phyloP scores from a whole-genome alignment of 2,329 filamentous ascomycete genomes.

The Fusarium austroafricanum region DNA sequence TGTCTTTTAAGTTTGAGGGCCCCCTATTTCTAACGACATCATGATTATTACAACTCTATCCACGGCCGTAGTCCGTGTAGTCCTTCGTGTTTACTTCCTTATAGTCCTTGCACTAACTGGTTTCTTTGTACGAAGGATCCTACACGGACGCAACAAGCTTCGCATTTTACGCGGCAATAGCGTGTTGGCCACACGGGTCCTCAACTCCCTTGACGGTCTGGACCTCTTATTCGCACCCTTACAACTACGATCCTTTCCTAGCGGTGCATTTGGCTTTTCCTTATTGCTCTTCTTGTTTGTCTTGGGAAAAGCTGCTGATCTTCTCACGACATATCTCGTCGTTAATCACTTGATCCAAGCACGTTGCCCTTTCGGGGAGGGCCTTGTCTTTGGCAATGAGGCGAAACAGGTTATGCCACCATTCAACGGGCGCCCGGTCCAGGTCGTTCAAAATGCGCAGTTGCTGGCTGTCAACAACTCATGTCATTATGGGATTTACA shows the following conservation, averaged over 20 bases:
- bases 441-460: conserved; percentile 5
- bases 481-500: conserved; percentile 1
- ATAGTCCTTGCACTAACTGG: not conserved
- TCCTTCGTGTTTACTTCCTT: conserved; percentile 1
- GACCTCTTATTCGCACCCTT: not conserved
- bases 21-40: not conserved
- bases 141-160: conserved; percentile 5
- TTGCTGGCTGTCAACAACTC: not conserved
- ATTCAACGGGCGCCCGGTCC: not conserved
- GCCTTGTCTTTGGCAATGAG: conserved; percentile 1
- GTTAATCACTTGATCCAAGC: not conserved
- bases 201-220: not conserved
- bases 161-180: not conserved
- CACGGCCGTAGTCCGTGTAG: not conserved
- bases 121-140: not conserved
- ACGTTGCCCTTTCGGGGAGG: not conserved
- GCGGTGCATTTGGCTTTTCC: not conserved
- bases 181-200: not conserved
- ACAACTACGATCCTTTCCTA: not conserved
- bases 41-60: not conserved
- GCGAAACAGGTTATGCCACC: not conserved
- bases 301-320: not conserved
- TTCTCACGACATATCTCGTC: conserved; percentile 2
- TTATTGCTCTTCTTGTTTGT: conserved; percentile 4
- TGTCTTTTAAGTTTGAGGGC: not conserved